These are phyloP conservation scores for Sarocladium kiliense DNA, from an alignment of 2,329 filamentous ascomycete genomes.

Conservation along the genomic window DNA sequence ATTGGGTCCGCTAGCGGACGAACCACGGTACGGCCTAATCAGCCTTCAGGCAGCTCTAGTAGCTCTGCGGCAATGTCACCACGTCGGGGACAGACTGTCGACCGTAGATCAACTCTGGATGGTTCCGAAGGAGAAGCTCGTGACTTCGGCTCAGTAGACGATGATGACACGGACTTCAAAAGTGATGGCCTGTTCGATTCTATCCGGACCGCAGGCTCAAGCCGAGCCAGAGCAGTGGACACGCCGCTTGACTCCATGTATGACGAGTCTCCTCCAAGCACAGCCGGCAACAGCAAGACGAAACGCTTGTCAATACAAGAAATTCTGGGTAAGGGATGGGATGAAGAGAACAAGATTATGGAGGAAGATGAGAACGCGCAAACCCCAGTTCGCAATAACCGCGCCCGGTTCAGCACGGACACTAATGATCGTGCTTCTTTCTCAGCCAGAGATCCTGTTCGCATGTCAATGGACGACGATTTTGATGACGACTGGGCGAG, in stretches of 20 bases:
- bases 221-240: constrained; percentile 60
- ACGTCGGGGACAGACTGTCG: constrained; percentile 23
- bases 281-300: constrained; percentile 45
- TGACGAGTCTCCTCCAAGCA: constrained; percentile 67
- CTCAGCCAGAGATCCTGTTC: constrained; percentile 36
- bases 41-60: constrained; percentile 36
- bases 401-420: constrained; percentile 24
- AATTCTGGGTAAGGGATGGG: constrained; percentile 50
- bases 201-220: constrained; percentile 64
- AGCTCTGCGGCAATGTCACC: constrained; percentile 38
- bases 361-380: constrained; percentile 56
- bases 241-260: constrained; percentile 76
- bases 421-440: constrained; percentile 28
- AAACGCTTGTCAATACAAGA: constrained; percentile 56
- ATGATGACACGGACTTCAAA: constrained; percentile 73
- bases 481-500: constrained; percentile 60
- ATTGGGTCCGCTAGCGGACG: constrained; percentile 36
- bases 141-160: constrained; percentile 62
- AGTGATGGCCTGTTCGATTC: constrained; percentile 77
- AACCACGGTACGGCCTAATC: constrained; percentile 32
- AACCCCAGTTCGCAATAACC: constrained; percentile 43
- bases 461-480: constrained; percentile 55
- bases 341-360: constrained; percentile 51
- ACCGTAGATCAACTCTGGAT: constrained; percentile 53
- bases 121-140: constrained; percentile 66